Evolutionary conservation across 192 early-diverging fungal genomes (phyloP).

Genomic region (Coemansia reversa): DNA sequence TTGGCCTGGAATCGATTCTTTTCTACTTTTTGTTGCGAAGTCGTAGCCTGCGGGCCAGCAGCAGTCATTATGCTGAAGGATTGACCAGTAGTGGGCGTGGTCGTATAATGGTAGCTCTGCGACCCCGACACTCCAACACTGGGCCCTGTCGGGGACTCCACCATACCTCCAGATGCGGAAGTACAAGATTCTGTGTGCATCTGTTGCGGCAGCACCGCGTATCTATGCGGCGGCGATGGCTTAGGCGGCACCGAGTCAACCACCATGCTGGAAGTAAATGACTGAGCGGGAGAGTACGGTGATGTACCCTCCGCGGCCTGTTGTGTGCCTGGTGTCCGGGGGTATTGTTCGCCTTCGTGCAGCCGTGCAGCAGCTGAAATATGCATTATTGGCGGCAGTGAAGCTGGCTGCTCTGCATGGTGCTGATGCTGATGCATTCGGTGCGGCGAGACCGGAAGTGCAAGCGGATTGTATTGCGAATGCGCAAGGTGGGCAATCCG

Average conservation of each 20-base stretch:
- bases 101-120: constrained; percentile 4
- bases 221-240: constrained; percentile 18
- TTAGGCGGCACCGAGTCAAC: constrained; percentile 22
- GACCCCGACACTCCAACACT: constrained; percentile 1
- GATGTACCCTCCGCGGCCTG: constrained; percentile 10
- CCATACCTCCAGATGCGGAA: constrained; percentile 19
- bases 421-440: constrained; percentile 9
- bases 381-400: constrained; percentile 23
- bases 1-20: constrained; percentile 55
- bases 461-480: constrained; percentile 16
- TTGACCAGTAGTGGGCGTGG: background rate
- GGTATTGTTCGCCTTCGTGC: constrained; percentile 10
- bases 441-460: constrained; percentile 18
- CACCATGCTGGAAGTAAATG: constrained; percentile 16
- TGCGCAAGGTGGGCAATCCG: constrained; percentile 15
- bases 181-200: constrained; percentile 9
- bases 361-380: constrained; percentile 6
- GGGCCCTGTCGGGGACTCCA: constrained; percentile 24
- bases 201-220: constrained; percentile 10
- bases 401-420: constrained; percentile 16
- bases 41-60: background rate
- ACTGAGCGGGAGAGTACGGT: constrained; percentile 13
- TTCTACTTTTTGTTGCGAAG: constrained; percentile 41
- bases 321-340: constrained; percentile 1
- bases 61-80: constrained; percentile 6